Conservation (phyloP, 176 grass and related monocot species). For the Aegilops speltoides region DNA sequence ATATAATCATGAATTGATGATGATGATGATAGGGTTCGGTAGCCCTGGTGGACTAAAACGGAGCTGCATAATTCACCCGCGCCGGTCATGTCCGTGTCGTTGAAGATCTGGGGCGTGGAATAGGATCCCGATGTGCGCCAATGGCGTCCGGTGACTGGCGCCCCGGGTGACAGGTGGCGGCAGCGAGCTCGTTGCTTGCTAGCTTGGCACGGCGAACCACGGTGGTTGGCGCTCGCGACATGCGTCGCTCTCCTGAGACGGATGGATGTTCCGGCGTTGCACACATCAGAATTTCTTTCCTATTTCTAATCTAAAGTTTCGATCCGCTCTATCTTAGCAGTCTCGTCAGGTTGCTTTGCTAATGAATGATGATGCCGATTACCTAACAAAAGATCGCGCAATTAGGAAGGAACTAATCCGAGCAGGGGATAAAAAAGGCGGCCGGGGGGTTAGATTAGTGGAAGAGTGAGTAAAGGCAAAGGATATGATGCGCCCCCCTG, state of each 20-base stretch:
- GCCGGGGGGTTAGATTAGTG: background rate
- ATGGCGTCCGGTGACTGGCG: background rate
- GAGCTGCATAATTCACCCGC: background rate
- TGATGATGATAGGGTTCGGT: background rate
- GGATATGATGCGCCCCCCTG: background rate
- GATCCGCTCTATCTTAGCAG: background rate
- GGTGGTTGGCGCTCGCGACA: conserved; percentile 21
- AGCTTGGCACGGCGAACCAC: background rate
- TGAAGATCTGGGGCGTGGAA: background rate
- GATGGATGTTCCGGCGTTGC: background rate
- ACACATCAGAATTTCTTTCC: background rate
- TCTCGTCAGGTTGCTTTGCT: background rate
- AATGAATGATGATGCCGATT: conserved; percentile 14
- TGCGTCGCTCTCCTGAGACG: conserved; percentile 24
- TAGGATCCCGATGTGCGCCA: background rate
- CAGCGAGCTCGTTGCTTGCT: background rate
- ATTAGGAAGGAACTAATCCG: background rate
- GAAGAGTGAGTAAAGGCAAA: conserved; percentile 28
- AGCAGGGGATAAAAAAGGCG: background rate
- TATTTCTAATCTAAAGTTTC: background rate
- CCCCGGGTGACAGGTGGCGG: conserved; percentile 11
- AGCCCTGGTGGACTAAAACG: background rate
- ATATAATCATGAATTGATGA: background rate
- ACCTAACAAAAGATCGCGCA: conserved; percentile 30
- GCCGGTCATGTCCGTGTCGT: background rate